Base-by-base conservation (phyloP, 352 stramenopile species). In the Pythium diclinum region DNA sequence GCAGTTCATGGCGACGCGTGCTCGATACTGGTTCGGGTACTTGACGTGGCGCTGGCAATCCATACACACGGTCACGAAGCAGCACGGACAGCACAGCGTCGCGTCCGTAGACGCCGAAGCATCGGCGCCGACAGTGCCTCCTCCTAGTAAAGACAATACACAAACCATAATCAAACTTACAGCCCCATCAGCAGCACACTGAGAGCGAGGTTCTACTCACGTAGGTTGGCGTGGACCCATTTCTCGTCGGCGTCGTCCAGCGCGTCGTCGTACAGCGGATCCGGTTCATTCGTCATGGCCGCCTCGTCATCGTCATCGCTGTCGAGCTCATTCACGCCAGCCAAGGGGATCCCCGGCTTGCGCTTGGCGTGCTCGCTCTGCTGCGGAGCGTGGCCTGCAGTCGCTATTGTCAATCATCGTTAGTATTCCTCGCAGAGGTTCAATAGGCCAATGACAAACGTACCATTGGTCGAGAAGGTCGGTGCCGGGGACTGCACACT, bases 61-160 rank as follows among this genome's bases (percentile, higher is more conserved):
- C 74, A 92, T 88, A 51, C 81, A 94, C 17, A 94, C 79, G 0
- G 78, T 89, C 33, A 94, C 57, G 59, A 94, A 94, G 68, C 85
- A 94, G 62, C 83, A 94, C 23, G 85, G 85, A 63, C 85, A 94
- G 42, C 81, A 88, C 6, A 94, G 69, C 32, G 69, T 81, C 1
- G 79, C 85, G 62, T 91, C 83, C 1, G 76, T 86, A n/a, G 56
- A 48, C 34, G 6, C 66, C 0, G 23, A 25, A 10, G 60, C 61
- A 16, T 34, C 32, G 36, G 49, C n/a, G 2, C 8, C 25, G 25
- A 3, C 36, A 11, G 48, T 58, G 69, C 42, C 38, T 51, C 19
- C 58, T 10, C 58, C 58, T 59, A 11, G 21, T 46, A 36, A 14
- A 51, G 47, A 54, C 56, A 55, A 52, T 51, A 48, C 52, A 25